Evolutionary conservation across 305 asterid species (phyloP).

Genomic region (Ilex paraguariensis): DNA sequence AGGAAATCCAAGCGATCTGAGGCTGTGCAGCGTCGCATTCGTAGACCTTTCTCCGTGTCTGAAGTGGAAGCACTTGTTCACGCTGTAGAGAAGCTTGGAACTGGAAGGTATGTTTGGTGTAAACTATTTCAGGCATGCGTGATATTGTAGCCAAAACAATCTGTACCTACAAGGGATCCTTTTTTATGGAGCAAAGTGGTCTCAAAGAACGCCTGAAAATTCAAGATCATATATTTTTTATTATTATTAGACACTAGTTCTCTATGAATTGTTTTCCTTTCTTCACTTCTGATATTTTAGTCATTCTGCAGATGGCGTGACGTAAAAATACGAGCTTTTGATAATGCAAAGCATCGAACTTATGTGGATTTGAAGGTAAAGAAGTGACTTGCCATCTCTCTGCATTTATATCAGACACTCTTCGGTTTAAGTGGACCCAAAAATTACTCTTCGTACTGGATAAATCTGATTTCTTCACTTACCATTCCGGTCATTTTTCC

Average conservation of each 20-base stretch:
- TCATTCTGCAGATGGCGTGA: conserved; percentile 86
- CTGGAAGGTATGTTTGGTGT: conserved; percentile 64
- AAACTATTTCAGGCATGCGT: conserved; percentile 1
- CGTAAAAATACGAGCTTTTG: conserved; percentile 85
- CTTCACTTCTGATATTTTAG: neutral
- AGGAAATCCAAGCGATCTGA: conserved; percentile 76
- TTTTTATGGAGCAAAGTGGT: neutral
- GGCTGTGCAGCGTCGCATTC: conserved; percentile 76
- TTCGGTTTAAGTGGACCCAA: neutral
- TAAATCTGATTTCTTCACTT: neutral
- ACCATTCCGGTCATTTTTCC: too few relatives aligned
- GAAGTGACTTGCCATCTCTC: conserved; percentile 4
- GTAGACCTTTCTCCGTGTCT: conserved; percentile 92
- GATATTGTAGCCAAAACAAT: neutral
- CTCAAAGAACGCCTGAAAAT: neutral
- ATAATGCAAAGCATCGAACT: conserved; percentile 84
- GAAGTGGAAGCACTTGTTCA: conserved; percentile 98
- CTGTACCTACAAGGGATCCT: neutral
- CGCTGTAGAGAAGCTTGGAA: conserved; percentile 97
- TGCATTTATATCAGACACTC: neutral
- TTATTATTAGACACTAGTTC: neutral
- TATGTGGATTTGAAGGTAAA: conserved; percentile 94
- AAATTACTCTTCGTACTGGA: neutral
- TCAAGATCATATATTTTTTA: neutral
- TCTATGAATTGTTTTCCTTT: neutral